Percentiles rank a stretch among this genome's conserved stretches.
Conservation (phyloP, 2,329 filamentous ascomycete genomes). For the Exophiala mesophila region DNA sequence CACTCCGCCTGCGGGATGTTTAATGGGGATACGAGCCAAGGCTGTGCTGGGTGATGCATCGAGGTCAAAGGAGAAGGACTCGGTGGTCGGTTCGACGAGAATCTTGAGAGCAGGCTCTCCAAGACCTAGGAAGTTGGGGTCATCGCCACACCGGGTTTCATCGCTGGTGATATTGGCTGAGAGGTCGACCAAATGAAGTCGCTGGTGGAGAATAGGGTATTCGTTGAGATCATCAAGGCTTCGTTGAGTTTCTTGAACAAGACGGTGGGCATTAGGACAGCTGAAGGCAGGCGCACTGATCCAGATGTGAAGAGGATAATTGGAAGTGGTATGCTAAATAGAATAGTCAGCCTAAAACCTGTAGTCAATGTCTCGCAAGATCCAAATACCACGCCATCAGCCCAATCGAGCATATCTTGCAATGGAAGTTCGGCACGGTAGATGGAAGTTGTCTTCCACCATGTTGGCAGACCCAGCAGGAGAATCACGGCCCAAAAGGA, state of each 20-base stretch:
- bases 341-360: too few relatives aligned
- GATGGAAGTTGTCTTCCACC: constrained; percentile 92
- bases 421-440: constrained; percentile 80
- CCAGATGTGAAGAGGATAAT: constrained; percentile 79
- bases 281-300: constrained; percentile 65
- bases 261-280: constrained; percentile 62
- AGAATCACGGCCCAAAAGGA: constrained; percentile 90
- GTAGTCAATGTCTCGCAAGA: too few relatives aligned
- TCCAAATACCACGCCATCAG: constrained; percentile 69
- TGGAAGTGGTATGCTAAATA: constrained; percentile 76
- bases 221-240: constrained; percentile 82
- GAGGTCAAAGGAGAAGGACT: constrained; percentile 28
- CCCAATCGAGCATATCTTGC: constrained; percentile 84
- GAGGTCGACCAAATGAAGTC: constrained; percentile 57
- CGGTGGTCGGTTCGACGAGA: constrained; percentile 53
- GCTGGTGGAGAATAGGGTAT: constrained; percentile 77
- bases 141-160: constrained; percentile 13
- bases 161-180: not conserved
- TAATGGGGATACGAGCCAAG: constrained; percentile 10
- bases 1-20: not conserved
- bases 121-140: constrained; percentile 30
- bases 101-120: constrained; percentile 61
- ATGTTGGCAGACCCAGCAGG: constrained; percentile 81
- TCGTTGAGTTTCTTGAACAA: constrained; percentile 77
- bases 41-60: constrained; percentile 12